Percentiles rank a stretch among this genome's conserved stretches.
Conservation (phyloP, 1,284 basidiomycete species). For the Lentinus polychrous region DNA sequence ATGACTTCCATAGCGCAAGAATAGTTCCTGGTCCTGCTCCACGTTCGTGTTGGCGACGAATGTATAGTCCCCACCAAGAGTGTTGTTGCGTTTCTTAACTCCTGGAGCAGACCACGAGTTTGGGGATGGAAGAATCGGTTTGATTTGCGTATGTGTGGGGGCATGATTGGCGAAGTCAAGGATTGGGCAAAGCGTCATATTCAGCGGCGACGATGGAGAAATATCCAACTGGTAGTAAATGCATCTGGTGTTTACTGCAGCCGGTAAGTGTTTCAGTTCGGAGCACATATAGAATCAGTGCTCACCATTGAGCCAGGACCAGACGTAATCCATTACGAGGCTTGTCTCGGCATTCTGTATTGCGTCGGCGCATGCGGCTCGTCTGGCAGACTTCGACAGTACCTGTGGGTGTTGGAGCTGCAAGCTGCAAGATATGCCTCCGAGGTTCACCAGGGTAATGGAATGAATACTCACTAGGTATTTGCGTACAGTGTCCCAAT, state of each 20-base stretch:
- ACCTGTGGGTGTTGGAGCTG: constrained; percentile 11
- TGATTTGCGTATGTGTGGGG: constrained; percentile 34
- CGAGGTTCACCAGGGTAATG: not conserved
- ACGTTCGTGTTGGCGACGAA: constrained; percentile 47
- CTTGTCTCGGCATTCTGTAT: constrained; percentile 4
- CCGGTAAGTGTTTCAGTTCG: constrained; percentile 7
- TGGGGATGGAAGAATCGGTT: constrained; percentile 33
- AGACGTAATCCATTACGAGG: constrained; percentile 45
- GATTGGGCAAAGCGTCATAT: constrained; percentile 79
- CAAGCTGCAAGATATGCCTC: constrained; percentile 2
- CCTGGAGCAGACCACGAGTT: constrained; percentile 18
- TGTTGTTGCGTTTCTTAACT: constrained; percentile 27
- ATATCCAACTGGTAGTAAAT: constrained; percentile 68
- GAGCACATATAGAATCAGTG: constrained; percentile 2
- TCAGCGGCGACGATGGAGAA: constrained; percentile 51
- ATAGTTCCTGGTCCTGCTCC: constrained; percentile 53
- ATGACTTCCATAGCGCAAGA: constrained; percentile 72
- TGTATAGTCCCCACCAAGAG: constrained; percentile 38
- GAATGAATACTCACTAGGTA: constrained; percentile 39
- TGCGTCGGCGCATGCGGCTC: constrained; percentile 1
- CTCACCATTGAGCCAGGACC: constrained; percentile 84
- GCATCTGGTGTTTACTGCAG: constrained; percentile 80
- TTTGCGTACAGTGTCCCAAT: constrained; percentile 43
- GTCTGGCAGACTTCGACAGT: constrained; percentile 12
- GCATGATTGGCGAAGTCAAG: constrained; percentile 78